Evolutionary conservation across 345 rosid species (phyloP), one percentile per base, ranked within the genome.

Genomic region (Lenwebbia sp.): DNA sequence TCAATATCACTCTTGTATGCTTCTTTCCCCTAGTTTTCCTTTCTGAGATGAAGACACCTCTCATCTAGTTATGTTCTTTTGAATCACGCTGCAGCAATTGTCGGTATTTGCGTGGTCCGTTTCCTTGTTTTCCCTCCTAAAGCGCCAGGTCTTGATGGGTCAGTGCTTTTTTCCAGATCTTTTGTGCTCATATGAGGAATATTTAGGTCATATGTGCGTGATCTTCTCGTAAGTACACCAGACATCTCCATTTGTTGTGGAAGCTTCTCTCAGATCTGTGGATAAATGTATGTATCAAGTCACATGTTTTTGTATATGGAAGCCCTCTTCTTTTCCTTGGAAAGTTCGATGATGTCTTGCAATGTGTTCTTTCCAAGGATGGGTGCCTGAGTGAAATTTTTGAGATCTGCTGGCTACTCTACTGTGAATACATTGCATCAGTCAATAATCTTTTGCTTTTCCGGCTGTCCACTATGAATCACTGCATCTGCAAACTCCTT

Each of bases 1-100:
- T 87, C 92, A 90, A 90, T 88, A 90, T 90, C 92, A 90, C 92
- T 90, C 90, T 40, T 88, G 90, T 90, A 85, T 85, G 88, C 90
- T 88, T 90, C 86, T 40, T 83, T 30, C 86, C 85, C 30, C 7
- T 65, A 11, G 44, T 47, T 21, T 70, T 19, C 9, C 47, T 19
- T 70, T 70, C 78, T 70, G 26, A 70, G 78, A 70, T 70, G 78
- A 37, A 70, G 78, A 37, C 47, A 19, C 41, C 25, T 70, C 14
- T 37, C 41, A 37, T 65, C 44, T 30, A 30, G 76, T 17, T 37
- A 37, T 70, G 47, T 37, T 19, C 78, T 37, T 70, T 19, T 33
- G 47, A 37, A 37, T 70, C 78, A 10, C 13, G 1, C 41, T 47
- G 25, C 37, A 19, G 26, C 78, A 19, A 37, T 33, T 70, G 78